A percentile compares a stretch with the other conserved stretches of the same genome.
These are phyloP conservation scores for Camelina hispida DNA, from an alignment of 345 rosid genomes.

Conservation along the genomic window DNA sequence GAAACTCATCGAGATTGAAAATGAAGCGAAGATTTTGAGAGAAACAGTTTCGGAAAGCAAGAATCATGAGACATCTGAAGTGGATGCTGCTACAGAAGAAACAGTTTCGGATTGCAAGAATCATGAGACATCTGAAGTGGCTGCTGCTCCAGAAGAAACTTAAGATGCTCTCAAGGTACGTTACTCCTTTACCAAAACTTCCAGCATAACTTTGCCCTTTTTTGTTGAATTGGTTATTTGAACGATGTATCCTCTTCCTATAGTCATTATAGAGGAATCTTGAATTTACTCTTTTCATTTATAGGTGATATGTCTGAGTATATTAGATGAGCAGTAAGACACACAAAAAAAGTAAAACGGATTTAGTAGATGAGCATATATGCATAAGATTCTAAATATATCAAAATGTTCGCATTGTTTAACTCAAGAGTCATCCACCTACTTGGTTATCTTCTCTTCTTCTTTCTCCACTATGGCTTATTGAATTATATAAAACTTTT, in stretches of 20 bases:
- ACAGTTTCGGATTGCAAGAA: conserved; percentile 40
- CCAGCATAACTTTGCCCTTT: not conserved
- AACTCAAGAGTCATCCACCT: not conserved
- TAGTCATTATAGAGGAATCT: conserved; percentile 3
- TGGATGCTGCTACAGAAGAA: conserved; percentile 36
- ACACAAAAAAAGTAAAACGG: not conserved
- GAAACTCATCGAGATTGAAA: conserved; percentile 51
- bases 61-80: conserved; percentile 42
- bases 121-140: conserved; percentile 41
- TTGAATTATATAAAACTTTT: not conserved
- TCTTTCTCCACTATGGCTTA: not conserved
- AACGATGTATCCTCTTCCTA: not conserved
- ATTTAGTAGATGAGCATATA: not conserved
- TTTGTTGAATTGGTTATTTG: not conserved
- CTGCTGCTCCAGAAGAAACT: conserved; percentile 38
- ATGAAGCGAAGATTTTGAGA: conserved; percentile 50
- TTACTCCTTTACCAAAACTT: not conserved
- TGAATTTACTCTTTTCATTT: not conserved
- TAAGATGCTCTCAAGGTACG: conserved; percentile 39
- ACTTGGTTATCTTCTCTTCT: not conserved
- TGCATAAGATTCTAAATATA: not conserved
- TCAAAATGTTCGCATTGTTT: not conserved
- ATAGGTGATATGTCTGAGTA: not conserved
- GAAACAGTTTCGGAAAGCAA: conserved; percentile 46
- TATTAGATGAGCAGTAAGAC: conserved; percentile 3